Evolutionary conservation across 805 yeast species (phyloP).

Genomic region (Ogataea trehalophila): DNA sequence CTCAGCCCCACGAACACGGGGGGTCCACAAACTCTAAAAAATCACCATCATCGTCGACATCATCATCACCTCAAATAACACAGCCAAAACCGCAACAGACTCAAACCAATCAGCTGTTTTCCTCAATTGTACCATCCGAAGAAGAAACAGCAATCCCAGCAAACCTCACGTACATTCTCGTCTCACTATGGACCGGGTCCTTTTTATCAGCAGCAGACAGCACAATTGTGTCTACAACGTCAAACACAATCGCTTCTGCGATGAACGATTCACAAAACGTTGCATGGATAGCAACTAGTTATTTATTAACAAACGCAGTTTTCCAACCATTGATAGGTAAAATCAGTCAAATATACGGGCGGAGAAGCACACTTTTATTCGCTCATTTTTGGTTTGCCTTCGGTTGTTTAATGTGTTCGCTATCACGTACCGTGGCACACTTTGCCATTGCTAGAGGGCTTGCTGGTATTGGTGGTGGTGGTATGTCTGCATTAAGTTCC

Average conservation of each 20-base stretch:
- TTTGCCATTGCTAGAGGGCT: constrained; percentile 47
- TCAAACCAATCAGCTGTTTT: not conserved
- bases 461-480: constrained; percentile 59
- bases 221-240: constrained; percentile 55
- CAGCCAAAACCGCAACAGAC: not conserved
- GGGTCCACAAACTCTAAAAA: not conserved
- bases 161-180: constrained; percentile 16
- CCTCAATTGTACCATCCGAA: not conserved
- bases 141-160: constrained; percentile 18
- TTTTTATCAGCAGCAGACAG: constrained; percentile 55
- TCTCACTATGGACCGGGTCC: constrained; percentile 40
- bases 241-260: constrained; percentile 56
- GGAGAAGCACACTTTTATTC: constrained; percentile 39
- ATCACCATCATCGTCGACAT: too few species aligned
- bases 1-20: not conserved
- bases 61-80: not conserved
- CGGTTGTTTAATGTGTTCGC: constrained; percentile 40
- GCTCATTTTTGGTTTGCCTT: constrained; percentile 42
- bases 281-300: constrained; percentile 72
- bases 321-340: constrained; percentile 74
- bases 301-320: constrained; percentile 63
- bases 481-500: constrained; percentile 45
- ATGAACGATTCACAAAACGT: constrained; percentile 46
- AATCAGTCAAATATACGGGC: constrained; percentile 59
- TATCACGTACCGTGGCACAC: constrained; percentile 38